Conservation (phyloP, 257 asterid species). For the Lavandula angustifolia region DNA sequence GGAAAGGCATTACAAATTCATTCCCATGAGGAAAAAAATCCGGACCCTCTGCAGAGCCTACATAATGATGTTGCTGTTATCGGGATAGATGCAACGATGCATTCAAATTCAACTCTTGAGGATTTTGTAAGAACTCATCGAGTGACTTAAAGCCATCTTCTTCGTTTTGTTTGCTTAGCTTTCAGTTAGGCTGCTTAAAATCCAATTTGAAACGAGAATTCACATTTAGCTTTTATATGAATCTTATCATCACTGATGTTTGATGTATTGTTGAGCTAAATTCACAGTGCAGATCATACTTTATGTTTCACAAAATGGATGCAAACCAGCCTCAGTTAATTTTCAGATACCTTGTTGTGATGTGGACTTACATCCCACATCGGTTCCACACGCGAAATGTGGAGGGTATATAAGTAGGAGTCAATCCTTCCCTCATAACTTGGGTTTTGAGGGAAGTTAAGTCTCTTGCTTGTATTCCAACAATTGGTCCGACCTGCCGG, state of each 20-base stretch:
- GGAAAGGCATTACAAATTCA: conserved; percentile 33
- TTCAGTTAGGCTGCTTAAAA: conserved; percentile 11
- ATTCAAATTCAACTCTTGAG: conserved; percentile 90
- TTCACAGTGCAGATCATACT: conserved; percentile 88
- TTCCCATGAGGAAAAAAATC: conserved; percentile 37
- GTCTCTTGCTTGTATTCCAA: too few relatives aligned
- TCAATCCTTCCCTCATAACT: too few relatives aligned
- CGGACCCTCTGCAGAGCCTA: conserved; percentile 28
- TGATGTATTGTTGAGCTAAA: conserved; percentile 18
- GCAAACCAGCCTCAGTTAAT: conserved; percentile 55
- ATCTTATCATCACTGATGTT: conserved; percentile 22
- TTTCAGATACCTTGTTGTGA: conserved; percentile 54
- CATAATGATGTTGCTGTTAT: conserved; percentile 50
- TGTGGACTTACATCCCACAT: too few relatives aligned
- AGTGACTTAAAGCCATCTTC: conserved; percentile 11
- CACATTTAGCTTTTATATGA: neutral
- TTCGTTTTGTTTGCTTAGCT: conserved; percentile 5
- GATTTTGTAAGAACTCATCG: conserved; percentile 76
- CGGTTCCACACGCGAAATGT: too few relatives aligned
- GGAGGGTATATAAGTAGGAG: too few relatives aligned
- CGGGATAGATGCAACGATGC: conserved; percentile 74
- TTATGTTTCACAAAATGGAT: conserved; percentile 88
- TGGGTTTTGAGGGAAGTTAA: too few relatives aligned
- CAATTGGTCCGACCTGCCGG: too few relatives aligned
- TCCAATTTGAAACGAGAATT: too few relatives aligned